These are phyloP conservation scores for Suhomyces bribrorum DNA, from an alignment of 1,139 yeast species.

Conservation along the genomic window DNA sequence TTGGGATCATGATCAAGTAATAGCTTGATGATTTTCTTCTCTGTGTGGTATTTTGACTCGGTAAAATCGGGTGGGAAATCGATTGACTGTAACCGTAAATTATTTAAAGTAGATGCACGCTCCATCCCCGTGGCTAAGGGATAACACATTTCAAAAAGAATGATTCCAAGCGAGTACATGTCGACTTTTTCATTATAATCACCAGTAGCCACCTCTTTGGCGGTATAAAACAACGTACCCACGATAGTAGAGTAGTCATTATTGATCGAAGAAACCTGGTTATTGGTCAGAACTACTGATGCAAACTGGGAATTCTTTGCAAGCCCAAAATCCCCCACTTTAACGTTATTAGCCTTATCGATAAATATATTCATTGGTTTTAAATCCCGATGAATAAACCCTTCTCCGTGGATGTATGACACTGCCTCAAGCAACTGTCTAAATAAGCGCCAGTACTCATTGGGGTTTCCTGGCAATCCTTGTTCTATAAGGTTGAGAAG, in stretches of 20 bases:
- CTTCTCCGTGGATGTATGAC: slow-evolving; percentile 87
- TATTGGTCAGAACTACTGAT: slow-evolving; percentile 40
- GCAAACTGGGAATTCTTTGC: slow-evolving; percentile 73
- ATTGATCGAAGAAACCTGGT: slow-evolving; percentile 36
- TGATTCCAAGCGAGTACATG: slow-evolving; percentile 91
- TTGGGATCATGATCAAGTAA: slow-evolving; percentile 76
- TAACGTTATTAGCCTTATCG: slow-evolving; percentile 83
- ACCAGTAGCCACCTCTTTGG: slow-evolving; percentile 81
- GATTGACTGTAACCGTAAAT: slow-evolving; percentile 57
- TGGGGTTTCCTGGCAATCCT: slow-evolving; percentile 69
- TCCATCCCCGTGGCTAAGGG: slow-evolving; percentile 89
- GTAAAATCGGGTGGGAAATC: slow-evolving; percentile 70
- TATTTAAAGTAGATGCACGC: slow-evolving; percentile 67
- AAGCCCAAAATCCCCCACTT: slow-evolving; percentile 95
- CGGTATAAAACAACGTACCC: slow-evolving; percentile 92
- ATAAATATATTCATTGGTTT: slow-evolving; percentile 96
- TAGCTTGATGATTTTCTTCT: slow-evolving; percentile 62
- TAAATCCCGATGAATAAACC: slow-evolving; percentile 91
- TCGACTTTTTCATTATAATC: slow-evolving; percentile 89
- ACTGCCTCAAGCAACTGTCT: slow-evolving; percentile 90
- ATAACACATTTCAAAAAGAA: slow-evolving; percentile 93
- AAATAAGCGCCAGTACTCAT: slow-evolving; percentile 86
- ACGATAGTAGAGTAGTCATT: slow-evolving; percentile 89
- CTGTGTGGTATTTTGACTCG: slow-evolving; percentile 50
- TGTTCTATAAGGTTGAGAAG: slow-evolving; percentile 79